Evolutionary conservation across 202 grass and related monocot species (phyloP), one percentile per base, ranked within the genome.

Genomic region (Setaria viridis): DNA sequence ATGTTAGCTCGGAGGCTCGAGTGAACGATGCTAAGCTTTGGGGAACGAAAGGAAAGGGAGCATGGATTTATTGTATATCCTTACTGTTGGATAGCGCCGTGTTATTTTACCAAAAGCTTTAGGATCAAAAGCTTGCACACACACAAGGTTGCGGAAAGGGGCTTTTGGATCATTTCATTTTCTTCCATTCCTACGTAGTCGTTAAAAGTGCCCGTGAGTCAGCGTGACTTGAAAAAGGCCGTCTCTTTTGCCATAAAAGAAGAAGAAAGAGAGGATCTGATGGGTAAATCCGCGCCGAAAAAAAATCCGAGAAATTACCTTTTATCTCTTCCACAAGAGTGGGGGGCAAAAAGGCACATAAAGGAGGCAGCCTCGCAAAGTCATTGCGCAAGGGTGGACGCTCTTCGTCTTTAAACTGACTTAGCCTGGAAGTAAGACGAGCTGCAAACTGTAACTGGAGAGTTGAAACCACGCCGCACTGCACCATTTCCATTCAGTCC

Each of bases 351-450:
- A 81, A 71, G 34, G 11, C 49, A 29, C 57, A 1, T 1, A 59
- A 78, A 60, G 15, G 32, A 50, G 47, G 67, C 33, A 68, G 67
- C 15, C 19, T 58, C 55, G 2, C 53, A 21, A 1, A 25, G n/a
- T 62, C 59, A 30, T 10, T 30, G 3, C 10, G 9, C 33, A 63
- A 59, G 6, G 56, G 14, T 34, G 62, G n/a, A 58, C 5, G 21
- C 19, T 37, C 15, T 30, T 43, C 42, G 34, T 30, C 34, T 64
- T 47, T 55, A 32, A 67, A 25, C 7, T 25, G 51, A 19, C 84
- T 83, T 82, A 74, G 21, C 34, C 17, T 12, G 41, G 6, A 87
- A 87, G 75, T 21, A 55, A 90, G 55, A 79, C 53, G 72, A 32
- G 2, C 5, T 6, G 19, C 1, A 58, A 2, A 6, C 25, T 15